Evolutionary conservation across 2,329 filamentous ascomycete genomes (phyloP), one percentile per base, ranked within the genome.

Genomic region (Cladorrhinum sp.): DNA sequence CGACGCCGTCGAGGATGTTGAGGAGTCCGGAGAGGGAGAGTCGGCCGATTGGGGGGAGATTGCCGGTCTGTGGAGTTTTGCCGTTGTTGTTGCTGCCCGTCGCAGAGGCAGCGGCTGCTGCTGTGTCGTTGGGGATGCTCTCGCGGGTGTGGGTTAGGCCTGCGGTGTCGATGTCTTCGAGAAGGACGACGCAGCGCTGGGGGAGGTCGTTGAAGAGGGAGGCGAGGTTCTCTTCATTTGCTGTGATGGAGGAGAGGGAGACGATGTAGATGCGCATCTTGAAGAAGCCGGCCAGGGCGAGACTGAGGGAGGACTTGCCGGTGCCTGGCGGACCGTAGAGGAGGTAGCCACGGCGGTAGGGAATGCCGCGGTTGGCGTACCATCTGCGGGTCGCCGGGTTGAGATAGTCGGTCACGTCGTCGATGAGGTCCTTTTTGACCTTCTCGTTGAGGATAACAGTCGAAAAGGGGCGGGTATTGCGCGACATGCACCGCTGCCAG

Each of bases 311-410:
- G 50, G 86, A 89, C 74, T 94, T 95, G 14, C 91, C 90, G 0
- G 90, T 93, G 0, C 91, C 90, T 0, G 90, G 90, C 0, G 91
- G 90, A 0, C 92, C 92, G 65, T 93, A 80, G 16, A 96, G 85
- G 0, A 96, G 82, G 69, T 95, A 96, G 0, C 92, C 92, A 3
- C 92, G 82, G 14, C 92, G 84, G 72, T 96, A 96, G 0, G 92
- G 92, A 28, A 96, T 94, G 0, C 92, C 92, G 6, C 91, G 83
- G 66, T 91, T 89, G 0, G 87, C 82, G 71, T 96, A 96, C 91
- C 91, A 96, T n/a, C 86, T 80, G 50, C 83, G 79, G 0, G 86
- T 88, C 12, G 77, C 74, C 0, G 85, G 85, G 63, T 85, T 78
- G 36, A 89, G 80, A 68, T 89, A 89, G 67, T 88, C 85, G 24